These are phyloP conservation scores for Aspergillus japonicus DNA, from an alignment of 2,329 filamentous ascomycete genomes.

Conservation along the genomic window DNA sequence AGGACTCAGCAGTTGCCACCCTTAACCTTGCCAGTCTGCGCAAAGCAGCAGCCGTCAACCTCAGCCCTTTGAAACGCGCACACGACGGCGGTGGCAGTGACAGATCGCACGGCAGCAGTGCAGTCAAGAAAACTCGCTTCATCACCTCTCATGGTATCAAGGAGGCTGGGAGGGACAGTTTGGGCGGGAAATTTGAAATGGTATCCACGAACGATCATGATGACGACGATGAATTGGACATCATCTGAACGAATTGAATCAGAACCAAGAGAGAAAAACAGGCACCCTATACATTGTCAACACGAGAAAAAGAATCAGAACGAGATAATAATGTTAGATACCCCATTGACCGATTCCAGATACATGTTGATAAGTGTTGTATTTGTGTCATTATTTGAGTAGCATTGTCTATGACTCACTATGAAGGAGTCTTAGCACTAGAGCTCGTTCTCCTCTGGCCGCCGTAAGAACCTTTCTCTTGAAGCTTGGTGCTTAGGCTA, in stretches of 20 bases:
- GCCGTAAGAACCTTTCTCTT: too few species aligned
- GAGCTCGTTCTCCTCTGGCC: too few species aligned
- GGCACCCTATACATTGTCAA: background rate
- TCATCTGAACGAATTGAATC: constrained; percentile 33
- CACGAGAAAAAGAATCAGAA: background rate
- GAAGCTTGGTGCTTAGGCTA: too few species aligned
- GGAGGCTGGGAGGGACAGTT: constrained; percentile 72
- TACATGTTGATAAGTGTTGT: background rate
- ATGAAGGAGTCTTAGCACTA: background rate
- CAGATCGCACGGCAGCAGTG: constrained; percentile 33
- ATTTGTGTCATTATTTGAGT: background rate
- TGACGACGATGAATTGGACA: constrained; percentile 52
- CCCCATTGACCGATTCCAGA: background rate
- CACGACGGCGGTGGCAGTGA: constrained; percentile 33
- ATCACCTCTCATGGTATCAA: constrained; percentile 74
- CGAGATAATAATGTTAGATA: background rate
- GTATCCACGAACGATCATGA: constrained; percentile 38
- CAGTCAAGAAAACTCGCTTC: constrained; percentile 70
- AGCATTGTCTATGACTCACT: background rate
- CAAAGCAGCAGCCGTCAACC: constrained; percentile 40
- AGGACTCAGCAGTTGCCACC: constrained; percentile 15
- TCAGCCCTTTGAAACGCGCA: constrained; percentile 43
- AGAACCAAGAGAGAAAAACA: background rate
- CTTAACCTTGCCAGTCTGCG: constrained; percentile 30
- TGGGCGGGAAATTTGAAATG: constrained; percentile 54